These are phyloP conservation scores for Plasmodium adleri DNA, from an alignment of 169 alveolate genomes.

Conservation along the genomic window DNA sequence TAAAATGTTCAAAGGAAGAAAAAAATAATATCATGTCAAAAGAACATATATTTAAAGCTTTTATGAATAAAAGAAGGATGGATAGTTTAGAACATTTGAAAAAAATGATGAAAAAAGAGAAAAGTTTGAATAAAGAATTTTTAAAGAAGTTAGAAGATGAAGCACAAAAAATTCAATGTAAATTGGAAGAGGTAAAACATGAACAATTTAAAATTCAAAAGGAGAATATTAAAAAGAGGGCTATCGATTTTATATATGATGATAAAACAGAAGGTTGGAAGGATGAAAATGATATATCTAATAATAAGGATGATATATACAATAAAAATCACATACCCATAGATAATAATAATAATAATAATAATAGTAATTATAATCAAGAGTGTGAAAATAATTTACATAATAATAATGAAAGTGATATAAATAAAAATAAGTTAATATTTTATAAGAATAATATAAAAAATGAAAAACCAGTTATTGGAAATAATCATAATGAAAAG, in stretches of 20 bases:
- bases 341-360: neutral
- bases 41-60: constrained; percentile 48
- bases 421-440: neutral
- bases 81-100: constrained; percentile 44
- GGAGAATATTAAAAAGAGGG: constrained; percentile 35
- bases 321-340: neutral
- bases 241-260: constrained; percentile 30
- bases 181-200: constrained; percentile 36
- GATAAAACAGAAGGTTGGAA: neutral
- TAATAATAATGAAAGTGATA: neutral
- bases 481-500: no score
- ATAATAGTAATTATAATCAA: neutral
- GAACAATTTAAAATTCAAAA: constrained; percentile 25
- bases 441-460: neutral
- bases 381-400: neutral
- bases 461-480: neutral
- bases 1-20: constrained; percentile 67
- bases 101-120: constrained; percentile 26
- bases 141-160: constrained; percentile 28
- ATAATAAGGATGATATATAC: neutral
- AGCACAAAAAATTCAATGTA: constrained; percentile 51
- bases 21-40: constrained; percentile 28
- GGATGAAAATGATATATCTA: neutral
- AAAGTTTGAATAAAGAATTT: constrained; percentile 21
- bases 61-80: constrained; percentile 50